Base-by-base conservation (phyloP, 1,284 basidiomycete species). In the Boletus putidus region DNA sequence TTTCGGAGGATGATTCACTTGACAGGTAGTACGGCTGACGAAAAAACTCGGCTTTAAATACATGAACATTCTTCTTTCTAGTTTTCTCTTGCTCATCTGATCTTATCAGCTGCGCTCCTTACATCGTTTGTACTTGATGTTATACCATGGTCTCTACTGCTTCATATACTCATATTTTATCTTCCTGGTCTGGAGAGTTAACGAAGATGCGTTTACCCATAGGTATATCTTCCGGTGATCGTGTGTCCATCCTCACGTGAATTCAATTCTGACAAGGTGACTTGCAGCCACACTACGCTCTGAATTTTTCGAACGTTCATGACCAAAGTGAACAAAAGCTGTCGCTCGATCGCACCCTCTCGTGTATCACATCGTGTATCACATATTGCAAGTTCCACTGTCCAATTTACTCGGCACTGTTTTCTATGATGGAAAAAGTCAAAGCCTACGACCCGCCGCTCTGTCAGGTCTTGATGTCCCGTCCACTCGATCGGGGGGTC, bases 81-180 rank as follows among this genome's bases (percentile, higher is more conserved):
- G 1, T 47, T 27, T n/a, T 39, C 27, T 27, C 25, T 64, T 49
- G 1, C 33, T 53, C 20, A 18, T 59, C 23, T 21, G 14, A 21
- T 53, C 16, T 31, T 59, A 52, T 45, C 21, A 39, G 16, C n/a
- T 9, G 25, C 56, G 10, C 15, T 70, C 48, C 43, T 45, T 63
- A 59, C 18, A 60, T 37, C 31, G 23, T 33, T 23, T 55, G 29
- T 59, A 48, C 21, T 35, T 23, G 47, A 46, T 47, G 16, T 27
- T 47, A 48, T 49, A 42, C 36, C 46, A 49, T n/a, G n/a, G n/a
- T 43, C 45, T 43, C 20, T 37, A 21, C 39, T 57, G 46, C 55
- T 53, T 47, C 53, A 49, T 20, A 40, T 20, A 36, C 10, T 25
- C 53, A 10, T 44, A 54, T 53, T n/a, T 18, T 16, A 45, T 40